Percentiles rank a stretch among this genome's conserved stretches.
Evolutionary conservation across 495 filamentous ascomycete species (phyloP).

Genomic region (Massariosphaeria phaeospora): DNA sequence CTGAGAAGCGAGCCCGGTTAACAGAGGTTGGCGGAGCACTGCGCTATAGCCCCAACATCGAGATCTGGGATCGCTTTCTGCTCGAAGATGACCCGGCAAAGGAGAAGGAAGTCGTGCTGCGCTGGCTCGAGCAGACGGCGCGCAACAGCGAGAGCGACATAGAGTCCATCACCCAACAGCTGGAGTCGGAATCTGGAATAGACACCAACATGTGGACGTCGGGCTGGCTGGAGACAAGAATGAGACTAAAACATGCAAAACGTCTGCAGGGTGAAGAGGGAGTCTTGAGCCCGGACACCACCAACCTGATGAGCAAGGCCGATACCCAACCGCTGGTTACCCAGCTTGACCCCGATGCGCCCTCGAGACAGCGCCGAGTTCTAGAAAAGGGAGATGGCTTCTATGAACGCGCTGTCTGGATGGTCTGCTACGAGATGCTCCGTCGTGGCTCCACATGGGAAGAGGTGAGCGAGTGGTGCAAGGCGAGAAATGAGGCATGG

Average conservation of each 20-base stretch:
- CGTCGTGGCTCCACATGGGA: conserved; percentile 67
- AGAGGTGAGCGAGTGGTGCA: conserved; percentile 74
- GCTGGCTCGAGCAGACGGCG: conserved; percentile 77
- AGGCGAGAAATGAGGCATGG: conserved; percentile 75
- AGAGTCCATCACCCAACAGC: conserved; percentile 66
- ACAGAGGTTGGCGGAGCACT: conserved; percentile 46
- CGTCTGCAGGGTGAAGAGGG: conserved; percentile 59
- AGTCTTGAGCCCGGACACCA: conserved; percentile 44
- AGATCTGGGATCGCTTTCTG: conserved; percentile 62
- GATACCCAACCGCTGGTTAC: conserved; percentile 65
- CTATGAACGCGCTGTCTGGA: conserved; percentile 82
- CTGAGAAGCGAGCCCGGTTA: conserved; percentile 45
- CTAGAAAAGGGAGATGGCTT: conserved; percentile 76
- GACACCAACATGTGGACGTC: conserved; percentile 65
- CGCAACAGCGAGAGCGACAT: conserved; percentile 60
- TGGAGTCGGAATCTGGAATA: conserved; percentile 57
- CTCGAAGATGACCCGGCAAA: conserved; percentile 62
- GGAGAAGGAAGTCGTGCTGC: conserved; percentile 68
- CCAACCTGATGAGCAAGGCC: conserved; percentile 51
- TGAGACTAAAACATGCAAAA: conserved; percentile 85
- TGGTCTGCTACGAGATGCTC: conserved; percentile 83
- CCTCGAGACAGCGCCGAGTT: conserved; percentile 65
- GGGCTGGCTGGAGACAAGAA: conserved; percentile 88
- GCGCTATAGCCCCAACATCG: conserved; percentile 57
- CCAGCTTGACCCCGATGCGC: conserved; percentile 91